Evolutionary conservation across 2,329 filamentous ascomycete species (phyloP), one percentile per base, ranked within the genome.

Genomic region (Fusarium napiforme): DNA sequence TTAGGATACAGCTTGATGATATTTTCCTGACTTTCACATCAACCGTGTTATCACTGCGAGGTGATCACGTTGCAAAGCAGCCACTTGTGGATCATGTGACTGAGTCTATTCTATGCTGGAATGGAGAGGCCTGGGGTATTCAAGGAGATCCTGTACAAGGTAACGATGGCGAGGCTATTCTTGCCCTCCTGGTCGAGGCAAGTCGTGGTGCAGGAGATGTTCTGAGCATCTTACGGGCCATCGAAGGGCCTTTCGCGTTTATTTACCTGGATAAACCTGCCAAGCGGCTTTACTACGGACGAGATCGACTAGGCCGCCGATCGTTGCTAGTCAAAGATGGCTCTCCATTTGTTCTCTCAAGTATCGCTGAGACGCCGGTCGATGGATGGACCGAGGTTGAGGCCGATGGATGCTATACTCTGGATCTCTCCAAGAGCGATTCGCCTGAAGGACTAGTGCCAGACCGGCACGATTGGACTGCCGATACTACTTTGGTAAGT

Each of bases 101-200:
- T 1, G 86, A 87, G 8, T 94, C 92, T 2, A 85, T 93, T 2
- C 86, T 99, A 5, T 98, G 96, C 86, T 99, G 96, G 96, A 99
- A 99, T 79, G 96, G 96, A 47, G 96, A 99, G 81, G 96, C 95
- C 2, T 99, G 96, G 96, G 92, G 88, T 64, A 87, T 97, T 56
- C 83, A 82, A 14, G 87, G 86, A 39, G 76, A 87, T 15, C 77
- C 81, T 2, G 85, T 97, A n/a, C 66, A 78, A 10, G 93, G 91
- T 64, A 98, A 97, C 79, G 96, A 99, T 82, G 93, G 93, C 7
- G 87, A 92, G 77, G 83, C 85, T 11, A 85, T 98, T 23, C 91
- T 96, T 78, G 78, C 85, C 39, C 78, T 88, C 42, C 85, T 97
- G 53, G 78, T 87, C 26, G 77, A 83, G 64, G 85, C 87, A 76